Conservation (phyloP, 2,329 filamentous ascomycete species). For the Dactylonectria estremocensis region DNA sequence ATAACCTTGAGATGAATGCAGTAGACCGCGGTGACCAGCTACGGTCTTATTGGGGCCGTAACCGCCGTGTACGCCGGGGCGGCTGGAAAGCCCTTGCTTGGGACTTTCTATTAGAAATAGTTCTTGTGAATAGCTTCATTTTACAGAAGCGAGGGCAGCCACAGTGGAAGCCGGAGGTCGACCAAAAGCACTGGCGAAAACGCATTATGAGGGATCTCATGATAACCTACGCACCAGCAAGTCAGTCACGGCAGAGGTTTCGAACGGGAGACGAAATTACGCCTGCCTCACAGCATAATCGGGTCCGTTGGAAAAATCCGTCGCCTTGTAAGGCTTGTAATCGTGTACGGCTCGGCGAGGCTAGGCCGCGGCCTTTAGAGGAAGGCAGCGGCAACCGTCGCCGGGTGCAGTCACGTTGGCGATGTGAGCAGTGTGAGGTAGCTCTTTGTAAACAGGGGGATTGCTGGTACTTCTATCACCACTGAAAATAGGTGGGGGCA, state of each 20-base stretch:
- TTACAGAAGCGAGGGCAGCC: not conserved
- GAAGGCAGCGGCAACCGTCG: not conserved
- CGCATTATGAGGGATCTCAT: not conserved
- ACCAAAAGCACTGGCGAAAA: not conserved
- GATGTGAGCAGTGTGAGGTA: constrained; percentile 5
- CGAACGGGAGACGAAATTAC: constrained; percentile 6
- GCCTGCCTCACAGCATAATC: not conserved
- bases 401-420: not conserved
- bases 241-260: constrained; percentile 4
- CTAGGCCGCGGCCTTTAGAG: too few species aligned
- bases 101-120: not conserved
- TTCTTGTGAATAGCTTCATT: not conserved
- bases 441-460: constrained; percentile 2
- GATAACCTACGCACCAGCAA: not conserved
- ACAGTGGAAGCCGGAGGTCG: not conserved
- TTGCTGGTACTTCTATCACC: not conserved
- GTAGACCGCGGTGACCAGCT: not conserved
- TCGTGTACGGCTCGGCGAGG: too few species aligned
- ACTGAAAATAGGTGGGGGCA: constrained; percentile 1
- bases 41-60: not conserved
- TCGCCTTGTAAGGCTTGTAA: too few species aligned
- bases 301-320: not conserved
- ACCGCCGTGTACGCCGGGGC: not conserved
- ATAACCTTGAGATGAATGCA: not conserved
- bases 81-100: not conserved